A percentile compares a stretch with the other conserved stretches of the same genome.
phyloP scores from a whole-genome alignment of 148 eudicot genomes.

The Polygonum maritimum region DNA sequence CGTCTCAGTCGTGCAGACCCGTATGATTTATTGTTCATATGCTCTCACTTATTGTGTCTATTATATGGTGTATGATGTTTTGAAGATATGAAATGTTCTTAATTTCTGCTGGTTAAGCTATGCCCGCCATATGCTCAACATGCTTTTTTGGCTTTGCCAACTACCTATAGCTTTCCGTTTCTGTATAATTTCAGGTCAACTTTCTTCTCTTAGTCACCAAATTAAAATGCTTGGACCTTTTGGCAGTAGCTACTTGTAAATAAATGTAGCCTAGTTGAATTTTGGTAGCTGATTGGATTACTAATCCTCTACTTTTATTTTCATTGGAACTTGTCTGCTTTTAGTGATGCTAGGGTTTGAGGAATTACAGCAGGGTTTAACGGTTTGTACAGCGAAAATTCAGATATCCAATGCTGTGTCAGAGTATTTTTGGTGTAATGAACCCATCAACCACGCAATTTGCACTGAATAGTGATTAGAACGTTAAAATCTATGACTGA shows the following conservation, averaged over 20 bases:
- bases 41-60: neutral
- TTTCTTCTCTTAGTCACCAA: neutral
- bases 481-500: neutral
- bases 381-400: neutral
- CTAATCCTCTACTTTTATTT: neutral
- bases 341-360: neutral
- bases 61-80: neutral
- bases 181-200: neutral
- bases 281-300: neutral
- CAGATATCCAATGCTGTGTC: neutral
- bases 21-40: conserved; percentile 32
- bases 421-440: neutral
- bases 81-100: neutral
- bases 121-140: no score
- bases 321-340: neutral
- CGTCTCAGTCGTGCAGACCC: conserved; percentile 68
- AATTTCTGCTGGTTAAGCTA: neutral
- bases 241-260: neutral
- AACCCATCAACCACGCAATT: neutral
- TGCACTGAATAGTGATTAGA: neutral
- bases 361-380: neutral
- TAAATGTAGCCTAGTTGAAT: neutral
- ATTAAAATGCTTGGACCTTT: neutral
- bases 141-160: neutral
- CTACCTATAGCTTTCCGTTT: neutral